Percentiles rank a stretch among this genome's conserved stretches.
Evolutionary conservation across 2,329 filamentous ascomycete species (phyloP).

Genomic region (Neofusicoccum sp.): DNA sequence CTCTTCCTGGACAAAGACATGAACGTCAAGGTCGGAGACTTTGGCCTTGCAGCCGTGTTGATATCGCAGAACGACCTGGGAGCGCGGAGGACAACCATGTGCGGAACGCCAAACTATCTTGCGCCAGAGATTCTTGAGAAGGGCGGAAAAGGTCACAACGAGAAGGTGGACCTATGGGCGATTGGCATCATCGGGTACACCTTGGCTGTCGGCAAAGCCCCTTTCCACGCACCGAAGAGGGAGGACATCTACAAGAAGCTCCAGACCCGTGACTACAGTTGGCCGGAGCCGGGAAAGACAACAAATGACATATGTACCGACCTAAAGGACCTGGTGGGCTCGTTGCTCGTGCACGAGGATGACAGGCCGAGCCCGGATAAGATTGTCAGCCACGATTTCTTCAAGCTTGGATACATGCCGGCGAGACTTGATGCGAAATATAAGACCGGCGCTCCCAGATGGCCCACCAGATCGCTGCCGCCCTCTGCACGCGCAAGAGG

Average conservation of each 20-base stretch:
- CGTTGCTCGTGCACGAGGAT: constrained; percentile 73
- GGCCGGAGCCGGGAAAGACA: constrained; percentile 66
- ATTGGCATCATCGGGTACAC: constrained; percentile 98
- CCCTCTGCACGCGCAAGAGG: constrained; percentile 30
- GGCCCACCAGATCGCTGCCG: constrained; percentile 37
- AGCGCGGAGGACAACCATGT: constrained; percentile 85
- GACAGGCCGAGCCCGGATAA: constrained; percentile 71
- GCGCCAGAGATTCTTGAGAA: constrained; percentile 95
- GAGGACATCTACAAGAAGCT: constrained; percentile 76
- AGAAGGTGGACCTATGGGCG: constrained; percentile 98
- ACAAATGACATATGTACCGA: constrained; percentile 71
- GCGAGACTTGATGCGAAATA: constrained; percentile 46
- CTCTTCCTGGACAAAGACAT: constrained; percentile 91
- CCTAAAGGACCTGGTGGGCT: constrained; percentile 74
- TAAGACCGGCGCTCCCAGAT: constrained; percentile 46
- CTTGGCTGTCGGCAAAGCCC: constrained; percentile 92
- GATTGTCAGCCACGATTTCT: constrained; percentile 78
- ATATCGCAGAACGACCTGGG: constrained; percentile 89
- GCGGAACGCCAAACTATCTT: constrained; percentile 97
- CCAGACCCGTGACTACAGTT: constrained; percentile 73
- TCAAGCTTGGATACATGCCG: constrained; percentile 73
- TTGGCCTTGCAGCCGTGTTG: constrained; percentile 87
- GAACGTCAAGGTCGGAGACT: constrained; percentile 98
- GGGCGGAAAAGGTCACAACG: constrained; percentile 89
- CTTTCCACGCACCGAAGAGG: constrained; percentile 88